These are phyloP conservation scores for Thermothelomyces thermophilus DNA, from an alignment of 2,329 filamentous ascomycete genomes.

Conservation along the genomic window DNA sequence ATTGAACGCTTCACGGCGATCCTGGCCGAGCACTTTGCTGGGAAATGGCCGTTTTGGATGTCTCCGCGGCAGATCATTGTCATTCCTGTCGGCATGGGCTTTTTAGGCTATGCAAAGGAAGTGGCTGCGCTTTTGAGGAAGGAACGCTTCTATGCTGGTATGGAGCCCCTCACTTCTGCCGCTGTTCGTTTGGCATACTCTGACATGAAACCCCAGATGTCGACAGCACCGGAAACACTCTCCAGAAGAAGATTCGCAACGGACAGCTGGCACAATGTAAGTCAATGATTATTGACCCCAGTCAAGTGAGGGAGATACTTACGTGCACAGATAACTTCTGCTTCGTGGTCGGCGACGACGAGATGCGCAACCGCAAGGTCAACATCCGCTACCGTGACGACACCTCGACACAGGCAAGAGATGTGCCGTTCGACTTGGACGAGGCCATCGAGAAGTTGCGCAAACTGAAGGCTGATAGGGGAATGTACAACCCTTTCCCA, in stretches of 20 bases:
- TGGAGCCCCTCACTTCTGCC: background rate
- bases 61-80: conserved; percentile 76
- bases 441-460: conserved; percentile 51
- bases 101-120: conserved; percentile 68
- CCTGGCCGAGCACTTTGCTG: conserved; percentile 75
- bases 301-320: background rate
- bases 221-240: conserved; percentile 68
- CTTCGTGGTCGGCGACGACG: conserved; percentile 55
- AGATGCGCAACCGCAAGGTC: conserved; percentile 53
- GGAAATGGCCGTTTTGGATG: conserved; percentile 87
- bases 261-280: conserved; percentile 78
- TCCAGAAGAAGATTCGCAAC: conserved; percentile 84
- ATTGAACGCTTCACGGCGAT: conserved; percentile 62
- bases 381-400: conserved; percentile 60
- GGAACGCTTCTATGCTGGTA: conserved; percentile 58
- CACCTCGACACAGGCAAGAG: conserved; percentile 54
- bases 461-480: conserved; percentile 44
- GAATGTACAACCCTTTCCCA: conserved; percentile 33
- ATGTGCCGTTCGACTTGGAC: conserved; percentile 50
- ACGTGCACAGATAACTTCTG: conserved; percentile 22
- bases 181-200: background rate
- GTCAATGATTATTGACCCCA: conserved; percentile 42
- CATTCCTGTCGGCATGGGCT: conserved; percentile 68
- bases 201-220: conserved; percentile 37
- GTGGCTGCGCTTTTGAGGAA: conserved; percentile 62